Percentiles rank a stretch among this genome's conserved stretches.
Evolutionary conservation across 192 early-diverging fungal species (phyloP).

Genomic region (Kickxella alabastrina): DNA sequence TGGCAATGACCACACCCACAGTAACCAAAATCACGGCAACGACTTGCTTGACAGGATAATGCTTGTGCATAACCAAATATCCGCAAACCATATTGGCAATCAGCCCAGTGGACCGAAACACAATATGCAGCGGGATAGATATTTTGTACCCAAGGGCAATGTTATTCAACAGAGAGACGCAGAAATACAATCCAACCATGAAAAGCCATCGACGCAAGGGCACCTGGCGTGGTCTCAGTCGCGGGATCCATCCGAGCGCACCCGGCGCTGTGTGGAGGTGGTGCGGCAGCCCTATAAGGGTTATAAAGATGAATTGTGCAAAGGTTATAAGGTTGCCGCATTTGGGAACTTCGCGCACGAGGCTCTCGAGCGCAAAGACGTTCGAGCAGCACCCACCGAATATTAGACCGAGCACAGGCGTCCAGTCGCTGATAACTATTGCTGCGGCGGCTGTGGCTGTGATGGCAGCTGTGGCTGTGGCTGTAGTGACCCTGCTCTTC

Average conservation of each 20-base stretch:
- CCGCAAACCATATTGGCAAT: conserved; percentile 82
- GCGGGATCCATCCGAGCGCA: conserved; percentile 33
- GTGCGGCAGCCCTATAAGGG: conserved; percentile 60
- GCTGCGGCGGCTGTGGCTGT: conserved; percentile 15
- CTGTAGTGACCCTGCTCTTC: neutral
- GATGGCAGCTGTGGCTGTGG: neutral
- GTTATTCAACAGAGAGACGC: conserved; percentile 79
- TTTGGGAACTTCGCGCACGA: conserved; percentile 58
- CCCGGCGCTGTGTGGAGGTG: conserved; percentile 50
- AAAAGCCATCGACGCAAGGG: conserved; percentile 69
- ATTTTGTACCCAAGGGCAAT: conserved; percentile 74
- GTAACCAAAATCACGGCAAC: conserved; percentile 72
- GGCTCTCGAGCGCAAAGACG: conserved; percentile 76
- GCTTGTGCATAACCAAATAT: conserved; percentile 59
- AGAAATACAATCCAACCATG: conserved; percentile 76
- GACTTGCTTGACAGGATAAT: conserved; percentile 52
- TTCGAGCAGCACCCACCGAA: conserved; percentile 90
- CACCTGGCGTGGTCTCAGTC: conserved; percentile 55
- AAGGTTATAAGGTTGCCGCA: conserved; percentile 80
- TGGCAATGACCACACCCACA: conserved; percentile 69
- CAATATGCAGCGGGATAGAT: conserved; percentile 86
- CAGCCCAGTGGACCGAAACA: conserved; percentile 80
- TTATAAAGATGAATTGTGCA: conserved; percentile 75
- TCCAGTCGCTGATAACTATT: conserved; percentile 46
- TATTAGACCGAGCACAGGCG: conserved; percentile 65